phyloP scores from a whole-genome alignment of 2,329 filamentous ascomycete genomes.

The Neofusicoccum parvum region DNA sequence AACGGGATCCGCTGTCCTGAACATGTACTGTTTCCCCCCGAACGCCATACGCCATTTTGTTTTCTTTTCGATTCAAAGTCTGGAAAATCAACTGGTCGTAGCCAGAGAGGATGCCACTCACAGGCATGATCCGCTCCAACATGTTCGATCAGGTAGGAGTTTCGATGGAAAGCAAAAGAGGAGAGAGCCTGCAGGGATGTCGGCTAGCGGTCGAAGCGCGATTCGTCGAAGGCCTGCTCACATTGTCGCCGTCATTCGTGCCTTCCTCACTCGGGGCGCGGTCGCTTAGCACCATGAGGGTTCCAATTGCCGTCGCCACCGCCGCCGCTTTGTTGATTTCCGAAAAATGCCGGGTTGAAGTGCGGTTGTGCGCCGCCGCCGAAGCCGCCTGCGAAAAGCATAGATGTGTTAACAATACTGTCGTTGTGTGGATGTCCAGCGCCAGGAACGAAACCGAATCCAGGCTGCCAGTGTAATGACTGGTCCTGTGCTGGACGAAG shows the following conservation, averaged over 20 bases:
- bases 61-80: background rate
- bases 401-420: conserved; percentile 1
- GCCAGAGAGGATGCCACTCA: background rate
- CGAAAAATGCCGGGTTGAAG: conserved; percentile 76
- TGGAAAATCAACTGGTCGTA: background rate
- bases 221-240: background rate
- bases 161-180: background rate
- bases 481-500: background rate
- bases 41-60: conserved; percentile 11
- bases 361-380: conserved; percentile 65
- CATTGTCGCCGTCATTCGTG: background rate
- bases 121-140: background rate
- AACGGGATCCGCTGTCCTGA: background rate
- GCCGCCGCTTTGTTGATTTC: conserved; percentile 46
- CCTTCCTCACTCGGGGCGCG: conserved; percentile 65
- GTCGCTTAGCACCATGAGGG: conserved; percentile 78
- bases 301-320: conserved; percentile 69
- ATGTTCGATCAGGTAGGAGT: background rate
- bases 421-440: background rate
- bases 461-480: background rate
- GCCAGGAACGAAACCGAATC: background rate
- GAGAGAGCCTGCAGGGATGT: background rate
- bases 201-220: background rate
- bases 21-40: conserved; percentile 10
- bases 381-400: conserved; percentile 54